A percentile compares a stretch with the other conserved stretches of the same genome.
Conservation (phyloP, 768 basidiomycete genomes). For the Rhodosporidiobolus odoratus region DNA sequence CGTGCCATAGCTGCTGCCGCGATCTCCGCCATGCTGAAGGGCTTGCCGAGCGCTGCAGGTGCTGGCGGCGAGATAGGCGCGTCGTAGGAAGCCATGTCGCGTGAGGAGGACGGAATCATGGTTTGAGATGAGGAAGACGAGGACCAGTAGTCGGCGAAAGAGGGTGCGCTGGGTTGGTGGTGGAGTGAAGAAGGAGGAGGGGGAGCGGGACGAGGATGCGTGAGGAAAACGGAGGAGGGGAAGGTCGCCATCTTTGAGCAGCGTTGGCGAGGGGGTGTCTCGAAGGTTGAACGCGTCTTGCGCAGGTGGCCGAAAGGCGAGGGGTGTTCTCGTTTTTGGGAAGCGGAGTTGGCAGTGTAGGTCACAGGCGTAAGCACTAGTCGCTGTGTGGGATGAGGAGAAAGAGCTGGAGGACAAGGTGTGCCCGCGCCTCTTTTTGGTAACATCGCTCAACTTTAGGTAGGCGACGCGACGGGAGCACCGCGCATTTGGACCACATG, state of each 20-base stretch:
- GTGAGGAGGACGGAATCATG: background rate
- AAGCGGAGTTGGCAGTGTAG: too few relatives aligned
- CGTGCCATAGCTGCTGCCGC: slow-evolving; percentile 28
- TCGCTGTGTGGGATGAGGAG: too few relatives aligned
- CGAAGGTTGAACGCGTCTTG: too few relatives aligned
- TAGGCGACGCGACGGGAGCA: too few relatives aligned
- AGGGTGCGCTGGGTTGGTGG: slow-evolving; percentile 8
- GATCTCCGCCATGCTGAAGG: slow-evolving; percentile 30
- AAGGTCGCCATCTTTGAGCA: background rate
- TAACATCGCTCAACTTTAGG: too few relatives aligned
- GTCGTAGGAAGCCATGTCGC: background rate
- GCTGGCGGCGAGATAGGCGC: background rate
- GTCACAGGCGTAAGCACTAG: too few relatives aligned
- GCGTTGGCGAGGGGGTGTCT: background rate
- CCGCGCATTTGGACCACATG: too few relatives aligned
- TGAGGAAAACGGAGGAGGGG: background rate
- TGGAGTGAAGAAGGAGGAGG: slow-evolving; percentile 9
- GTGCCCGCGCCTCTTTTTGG: too few relatives aligned
- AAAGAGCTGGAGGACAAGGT: too few relatives aligned
- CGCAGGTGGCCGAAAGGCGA: too few relatives aligned
- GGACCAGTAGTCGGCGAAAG: background rate
- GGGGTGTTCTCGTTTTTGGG: too few relatives aligned
- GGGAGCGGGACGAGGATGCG: slow-evolving; percentile 13
- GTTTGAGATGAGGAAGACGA: background rate
- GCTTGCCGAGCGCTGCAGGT: slow-evolving; percentile 19